Evolutionary conservation across 306 rosid species (phyloP).

Genomic region (Corylus americana): DNA sequence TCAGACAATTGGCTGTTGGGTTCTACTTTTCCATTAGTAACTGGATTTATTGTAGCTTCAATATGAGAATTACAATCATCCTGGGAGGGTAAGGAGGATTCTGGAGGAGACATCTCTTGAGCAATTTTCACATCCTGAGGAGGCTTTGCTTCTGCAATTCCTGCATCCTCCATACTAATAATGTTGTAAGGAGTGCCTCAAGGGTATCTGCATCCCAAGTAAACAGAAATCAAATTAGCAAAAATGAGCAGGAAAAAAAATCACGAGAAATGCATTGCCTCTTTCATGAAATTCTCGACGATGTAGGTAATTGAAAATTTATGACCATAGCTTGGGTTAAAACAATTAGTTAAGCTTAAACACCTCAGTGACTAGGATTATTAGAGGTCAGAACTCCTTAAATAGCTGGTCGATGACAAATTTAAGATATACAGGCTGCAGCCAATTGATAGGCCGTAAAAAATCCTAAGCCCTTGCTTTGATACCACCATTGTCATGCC

Average conservation of each 20-base stretch:
- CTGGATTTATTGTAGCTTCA: constrained; percentile 33
- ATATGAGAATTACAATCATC: constrained; percentile 26
- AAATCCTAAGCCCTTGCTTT: too few species aligned
- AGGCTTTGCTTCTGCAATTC: constrained; percentile 41
- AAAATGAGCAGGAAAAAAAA: constrained; percentile 21
- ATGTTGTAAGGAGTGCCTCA: constrained; percentile 30
- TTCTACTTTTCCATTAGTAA: constrained; percentile 45
- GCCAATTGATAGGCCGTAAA: not conserved
- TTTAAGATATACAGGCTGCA: not conserved
- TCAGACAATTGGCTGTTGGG: constrained; percentile 30
- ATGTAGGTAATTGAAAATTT: not conserved
- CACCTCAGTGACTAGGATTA: not conserved
- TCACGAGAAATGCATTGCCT: not conserved
- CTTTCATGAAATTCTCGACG: not conserved
- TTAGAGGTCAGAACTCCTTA: not conserved
- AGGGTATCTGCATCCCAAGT: constrained; percentile 34
- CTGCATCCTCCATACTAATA: constrained; percentile 61
- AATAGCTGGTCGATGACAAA: not conserved
- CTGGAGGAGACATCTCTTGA: constrained; percentile 16
- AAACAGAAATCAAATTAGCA: constrained; percentile 8
- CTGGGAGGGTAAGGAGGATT: constrained; percentile 23
- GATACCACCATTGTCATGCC: too few species aligned
- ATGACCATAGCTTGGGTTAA: not conserved
- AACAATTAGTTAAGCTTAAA: not conserved
- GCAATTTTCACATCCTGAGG: constrained; percentile 30